Percentiles rank a stretch among this genome's conserved stretches.
Conservation (phyloP, 1,284 basidiomycete species). For the Xerocomus minutiporus region DNA sequence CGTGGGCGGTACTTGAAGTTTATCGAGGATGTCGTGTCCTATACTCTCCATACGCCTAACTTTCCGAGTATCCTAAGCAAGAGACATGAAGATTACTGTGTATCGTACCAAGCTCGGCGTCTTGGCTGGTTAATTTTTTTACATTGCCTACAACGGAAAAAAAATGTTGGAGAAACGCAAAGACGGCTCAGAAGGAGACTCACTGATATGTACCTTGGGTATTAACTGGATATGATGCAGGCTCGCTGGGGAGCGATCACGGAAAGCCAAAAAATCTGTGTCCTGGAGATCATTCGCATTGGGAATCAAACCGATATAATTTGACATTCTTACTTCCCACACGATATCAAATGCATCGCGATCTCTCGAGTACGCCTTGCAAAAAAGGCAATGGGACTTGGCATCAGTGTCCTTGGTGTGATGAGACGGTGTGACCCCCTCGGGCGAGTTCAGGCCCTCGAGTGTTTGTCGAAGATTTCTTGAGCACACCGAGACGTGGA, state of each 20-base stretch:
- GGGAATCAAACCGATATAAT: too few species aligned
- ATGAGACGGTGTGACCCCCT: background rate
- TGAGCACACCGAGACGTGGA: background rate
- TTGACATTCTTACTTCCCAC: constrained; percentile 24
- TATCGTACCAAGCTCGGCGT: constrained; percentile 26
- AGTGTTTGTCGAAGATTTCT: background rate
- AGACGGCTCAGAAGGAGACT: constrained; percentile 1
- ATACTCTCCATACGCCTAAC: constrained; percentile 60
- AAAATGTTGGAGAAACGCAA: background rate
- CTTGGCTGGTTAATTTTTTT: constrained; percentile 15
- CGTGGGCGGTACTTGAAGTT: constrained; percentile 36
- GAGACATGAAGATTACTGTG: background rate
- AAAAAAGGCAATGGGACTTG: constrained; percentile 19
- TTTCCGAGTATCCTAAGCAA: constrained; percentile 5
- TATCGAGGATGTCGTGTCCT: constrained; percentile 51
- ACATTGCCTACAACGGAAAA: constrained; percentile 16
- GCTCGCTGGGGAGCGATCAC: constrained; percentile 21
- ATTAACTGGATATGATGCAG: constrained; percentile 29
- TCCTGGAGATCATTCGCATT: constrained; percentile 16
- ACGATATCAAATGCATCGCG: constrained; percentile 24
- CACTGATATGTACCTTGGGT: constrained; percentile 27
- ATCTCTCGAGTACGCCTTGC: constrained; percentile 18
- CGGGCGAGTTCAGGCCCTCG: background rate
- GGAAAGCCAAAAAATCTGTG: constrained; percentile 29
- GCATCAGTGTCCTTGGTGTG: background rate